Evolutionary conservation across 805 yeast species (phyloP).

Genomic region (Citeromyces nyonsensis): DNA sequence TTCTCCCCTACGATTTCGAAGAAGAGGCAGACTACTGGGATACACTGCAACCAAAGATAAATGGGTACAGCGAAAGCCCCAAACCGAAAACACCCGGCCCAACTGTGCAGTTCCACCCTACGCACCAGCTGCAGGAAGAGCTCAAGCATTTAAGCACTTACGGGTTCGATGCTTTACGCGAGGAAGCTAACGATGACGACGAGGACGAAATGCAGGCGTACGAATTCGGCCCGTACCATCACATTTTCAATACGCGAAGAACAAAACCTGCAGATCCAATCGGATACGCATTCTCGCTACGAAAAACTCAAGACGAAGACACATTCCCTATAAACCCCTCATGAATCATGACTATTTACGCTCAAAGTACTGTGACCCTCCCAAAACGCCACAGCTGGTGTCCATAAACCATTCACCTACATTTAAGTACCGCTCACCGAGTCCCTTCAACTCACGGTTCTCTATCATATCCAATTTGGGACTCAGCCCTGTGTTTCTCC

Average conservation of each 20-base stretch:
- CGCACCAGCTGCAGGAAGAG: constrained; percentile 2
- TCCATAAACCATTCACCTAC: constrained; percentile 81
- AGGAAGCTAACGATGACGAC: constrained; percentile 7
- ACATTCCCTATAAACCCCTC: too few relatives aligned
- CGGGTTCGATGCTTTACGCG: constrained; percentile 3
- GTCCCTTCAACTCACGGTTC: constrained; percentile 28
- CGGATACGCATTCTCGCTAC: too few relatives aligned
- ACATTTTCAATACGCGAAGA: too few relatives aligned
- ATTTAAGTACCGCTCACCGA: constrained; percentile 53
- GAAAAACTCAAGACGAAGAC: too few relatives aligned
- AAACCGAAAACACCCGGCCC: constrained; percentile 1
- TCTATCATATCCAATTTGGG: constrained; percentile 35
- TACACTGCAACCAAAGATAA: constrained; percentile 41
- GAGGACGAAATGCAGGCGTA: constrained; percentile 1
- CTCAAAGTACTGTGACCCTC: constrained; percentile 59
- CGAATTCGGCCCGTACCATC: too few relatives aligned
- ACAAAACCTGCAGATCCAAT: too few relatives aligned
- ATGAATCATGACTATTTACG: constrained; percentile 22
- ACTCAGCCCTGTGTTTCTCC: constrained; percentile 54
- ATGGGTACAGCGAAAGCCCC: constrained; percentile 11
- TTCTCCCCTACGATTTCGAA: constrained; percentile 30
- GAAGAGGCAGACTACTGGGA: constrained; percentile 65
- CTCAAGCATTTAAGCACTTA: constrained; percentile 1
- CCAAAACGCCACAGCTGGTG: constrained; percentile 50
- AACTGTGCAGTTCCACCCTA: neutral